Conservation (phyloP, 805 yeast genomes). For the Zygosaccharomyces pseudorouxii region DNA sequence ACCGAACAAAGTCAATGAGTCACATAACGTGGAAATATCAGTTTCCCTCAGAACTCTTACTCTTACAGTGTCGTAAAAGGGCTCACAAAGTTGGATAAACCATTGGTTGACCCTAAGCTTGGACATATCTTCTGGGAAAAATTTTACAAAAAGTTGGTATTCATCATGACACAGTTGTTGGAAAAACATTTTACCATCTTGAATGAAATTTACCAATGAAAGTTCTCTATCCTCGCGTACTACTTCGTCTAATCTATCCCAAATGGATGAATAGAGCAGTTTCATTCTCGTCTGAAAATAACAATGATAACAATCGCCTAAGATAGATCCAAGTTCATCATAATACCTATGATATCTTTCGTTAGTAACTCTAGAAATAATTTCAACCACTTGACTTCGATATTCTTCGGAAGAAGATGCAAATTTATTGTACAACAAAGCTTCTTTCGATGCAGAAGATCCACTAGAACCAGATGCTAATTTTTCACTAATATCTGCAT, state of each 20-base stretch:
- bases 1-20: slow-evolving; percentile 63
- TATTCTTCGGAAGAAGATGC: slow-evolving; percentile 41
- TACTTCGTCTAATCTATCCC: slow-evolving; percentile 36
- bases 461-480: slow-evolving; percentile 10
- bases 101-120: slow-evolving; percentile 45
- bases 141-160: slow-evolving; percentile 48
- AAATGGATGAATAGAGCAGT: slow-evolving; percentile 43
- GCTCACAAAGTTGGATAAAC: slow-evolving; percentile 65
- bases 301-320: slow-evolving; percentile 53
- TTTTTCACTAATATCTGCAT: slow-evolving; percentile 31
- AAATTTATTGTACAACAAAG: slow-evolving; percentile 65
- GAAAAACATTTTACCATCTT: slow-evolving; percentile 56
- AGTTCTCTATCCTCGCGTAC: slow-evolving; percentile 18
- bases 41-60: slow-evolving; percentile 64
- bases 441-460: slow-evolving; percentile 49
- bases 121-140: slow-evolving; percentile 44
- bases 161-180: slow-evolving; percentile 60
- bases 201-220: slow-evolving; percentile 54
- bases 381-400: slow-evolving; percentile 38
- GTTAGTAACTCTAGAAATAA: slow-evolving; percentile 26
- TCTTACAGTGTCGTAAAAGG: slow-evolving; percentile 68
- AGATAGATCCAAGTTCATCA: slow-evolving; percentile 51
- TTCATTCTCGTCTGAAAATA: slow-evolving; percentile 57
- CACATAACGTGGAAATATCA: slow-evolving; percentile 65
- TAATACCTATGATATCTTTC: slow-evolving; percentile 47